Base-by-base conservation (phyloP, 2,329 filamentous ascomycete species). In the Ilyonectria destructans region DNA sequence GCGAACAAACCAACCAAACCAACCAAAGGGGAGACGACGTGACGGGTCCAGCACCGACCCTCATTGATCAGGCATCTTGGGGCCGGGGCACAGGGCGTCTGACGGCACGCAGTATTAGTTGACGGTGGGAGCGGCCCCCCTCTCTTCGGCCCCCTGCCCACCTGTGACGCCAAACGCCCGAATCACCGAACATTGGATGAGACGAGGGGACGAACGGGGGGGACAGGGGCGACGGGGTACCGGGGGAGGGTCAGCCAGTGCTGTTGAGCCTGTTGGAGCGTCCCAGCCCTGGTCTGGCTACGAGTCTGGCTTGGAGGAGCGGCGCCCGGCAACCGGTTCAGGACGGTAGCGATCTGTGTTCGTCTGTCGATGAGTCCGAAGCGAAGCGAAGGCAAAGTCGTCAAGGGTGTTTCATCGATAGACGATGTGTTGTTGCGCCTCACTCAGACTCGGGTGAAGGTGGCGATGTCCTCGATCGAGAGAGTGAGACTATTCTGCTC, bases 131-230 rank as follows among this genome's bases (percentile, higher is more conserved):
- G 45, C 62, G 51, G 56, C 57, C 23, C 65, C 60, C 57, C 61
- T 57, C 54, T 29, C 57, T 45, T 19, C 13, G 37, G 46, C 29
- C 65, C 71, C 73, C 66, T 73, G 70, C 58, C 61, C 69, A 70
- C 71, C 73, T 75, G 73, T 72, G 73, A 75, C 70, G 71, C 73
- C 70, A 74, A 62, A 70, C 74, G 69, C 48, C 65, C 71, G 68
- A 73, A 73, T 69, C 70, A 74, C 70, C 71, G 66, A 69, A 69
- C 60, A 72, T 67, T 71, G 69, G 69, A 71, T 69, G 63, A 69
- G 70, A 72, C 66, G 69, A 58, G 52, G 26, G 46, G 55, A 57
- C 23, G n/a, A 31, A 33, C 51, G 51, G 51, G 51, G 51, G 51
- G 19, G 33, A 35, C n/a, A 13, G 31, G 51, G 56, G 55, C 60